phyloP scores from a whole-genome alignment of 495 filamentous ascomycete species.

The Neurospora cerealis region DNA sequence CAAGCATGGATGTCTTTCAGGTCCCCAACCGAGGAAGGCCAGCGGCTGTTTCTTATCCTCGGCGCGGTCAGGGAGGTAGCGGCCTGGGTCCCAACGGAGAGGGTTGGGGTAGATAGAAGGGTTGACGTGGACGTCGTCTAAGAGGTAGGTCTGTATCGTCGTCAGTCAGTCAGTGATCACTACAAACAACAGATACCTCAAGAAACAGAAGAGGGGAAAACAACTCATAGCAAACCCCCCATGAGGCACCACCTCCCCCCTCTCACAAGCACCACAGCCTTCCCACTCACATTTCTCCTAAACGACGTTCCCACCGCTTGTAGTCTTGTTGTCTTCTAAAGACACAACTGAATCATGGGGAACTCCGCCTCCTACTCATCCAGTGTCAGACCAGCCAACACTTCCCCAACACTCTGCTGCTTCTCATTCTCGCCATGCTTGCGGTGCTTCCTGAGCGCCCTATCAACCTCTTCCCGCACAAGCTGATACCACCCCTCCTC shows the following conservation, averaged over 20 bases:
- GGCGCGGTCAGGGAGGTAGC: conserved; percentile 30
- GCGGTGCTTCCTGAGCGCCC: conserved; percentile 2
- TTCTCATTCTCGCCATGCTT: too few relatives aligned
- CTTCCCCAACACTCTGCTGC: conserved; percentile 19
- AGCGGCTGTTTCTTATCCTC: conserved; percentile 33
- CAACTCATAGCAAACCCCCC: conserved; percentile 23
- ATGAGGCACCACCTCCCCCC: conserved; percentile 33
- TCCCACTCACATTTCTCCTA: conserved; percentile 28
- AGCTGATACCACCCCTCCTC: conserved; percentile 23
- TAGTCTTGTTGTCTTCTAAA: conserved; percentile 36
- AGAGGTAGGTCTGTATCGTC: conserved; percentile 12
- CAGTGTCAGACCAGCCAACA: conserved; percentile 27
- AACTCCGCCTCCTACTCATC: conserved; percentile 37
- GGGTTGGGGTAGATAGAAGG: conserved; percentile 33
- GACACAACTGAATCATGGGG: conserved; percentile 34
- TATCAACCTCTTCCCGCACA: conserved; percentile 30
- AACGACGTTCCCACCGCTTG: conserved; percentile 19
- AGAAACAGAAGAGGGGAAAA: background rate
- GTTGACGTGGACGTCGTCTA: conserved; percentile 32
- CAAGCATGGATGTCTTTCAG: conserved; percentile 33
- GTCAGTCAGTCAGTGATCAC: background rate
- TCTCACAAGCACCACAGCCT: conserved; percentile 24
- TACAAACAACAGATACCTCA: background rate
- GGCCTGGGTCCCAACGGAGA: conserved; percentile 31
- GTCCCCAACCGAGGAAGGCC: conserved; percentile 36